Conservation (phyloP, 2,329 filamentous ascomycete species). For the Lecanicillium sp. region DNA sequence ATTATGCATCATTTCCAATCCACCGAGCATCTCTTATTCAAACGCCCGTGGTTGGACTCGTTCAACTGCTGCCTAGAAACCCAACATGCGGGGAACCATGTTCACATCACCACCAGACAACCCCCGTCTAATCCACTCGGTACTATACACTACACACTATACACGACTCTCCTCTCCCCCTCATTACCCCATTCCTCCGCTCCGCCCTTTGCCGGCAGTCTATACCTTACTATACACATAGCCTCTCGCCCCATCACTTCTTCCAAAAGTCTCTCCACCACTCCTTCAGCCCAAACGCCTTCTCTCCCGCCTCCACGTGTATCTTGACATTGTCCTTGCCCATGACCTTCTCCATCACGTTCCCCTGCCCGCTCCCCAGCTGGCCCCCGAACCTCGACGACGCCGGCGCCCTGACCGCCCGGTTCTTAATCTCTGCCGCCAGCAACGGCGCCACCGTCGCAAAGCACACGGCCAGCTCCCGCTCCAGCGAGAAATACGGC, state of each 20-base stretch:
- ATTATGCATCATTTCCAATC: too few species aligned
- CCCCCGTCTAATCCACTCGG: too few species aligned
- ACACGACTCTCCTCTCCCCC: too few species aligned
- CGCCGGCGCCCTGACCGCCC: constrained; percentile 48
- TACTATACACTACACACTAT: too few species aligned
- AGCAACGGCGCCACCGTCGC: constrained; percentile 78
- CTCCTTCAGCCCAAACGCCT: constrained; percentile 79
- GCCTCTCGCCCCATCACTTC: constrained; percentile 15
- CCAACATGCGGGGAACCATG: too few species aligned
- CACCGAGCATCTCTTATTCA: too few species aligned
- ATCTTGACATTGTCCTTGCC: constrained; percentile 45
- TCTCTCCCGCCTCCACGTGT: constrained; percentile 67
- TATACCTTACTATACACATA: background rate
- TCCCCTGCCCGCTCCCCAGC: constrained; percentile 34
- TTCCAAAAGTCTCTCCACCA: constrained; percentile 79
- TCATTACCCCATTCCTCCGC: too few species aligned
- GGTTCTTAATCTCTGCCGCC: constrained; percentile 63
- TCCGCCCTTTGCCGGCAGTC: too few species aligned
- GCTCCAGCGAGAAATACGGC: constrained; percentile 77
- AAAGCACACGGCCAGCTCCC: constrained; percentile 76
- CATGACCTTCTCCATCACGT: constrained; percentile 55
- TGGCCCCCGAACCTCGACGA: constrained; percentile 26
- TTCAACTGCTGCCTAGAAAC: too few species aligned
- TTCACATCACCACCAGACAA: too few species aligned
- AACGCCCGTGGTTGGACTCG: too few species aligned